Evolutionary conservation across 495 filamentous ascomycete species (phyloP).

Genomic region (Penicillium tannophilum): DNA sequence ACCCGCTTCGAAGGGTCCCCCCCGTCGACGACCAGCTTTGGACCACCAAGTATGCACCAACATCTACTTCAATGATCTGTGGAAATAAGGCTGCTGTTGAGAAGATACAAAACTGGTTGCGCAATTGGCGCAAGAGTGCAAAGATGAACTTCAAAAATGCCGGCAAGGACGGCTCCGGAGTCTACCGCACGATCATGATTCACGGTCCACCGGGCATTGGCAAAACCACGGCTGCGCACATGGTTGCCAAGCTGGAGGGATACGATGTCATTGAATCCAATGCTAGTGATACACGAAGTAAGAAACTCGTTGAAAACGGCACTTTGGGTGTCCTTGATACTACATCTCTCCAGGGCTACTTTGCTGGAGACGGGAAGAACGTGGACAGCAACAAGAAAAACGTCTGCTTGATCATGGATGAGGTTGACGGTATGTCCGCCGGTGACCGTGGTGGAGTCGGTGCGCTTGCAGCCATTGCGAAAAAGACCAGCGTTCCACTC

Average conservation of each 20-base stretch:
- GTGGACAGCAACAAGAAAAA: slow-evolving; percentile 84
- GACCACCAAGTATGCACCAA: slow-evolving; percentile 96
- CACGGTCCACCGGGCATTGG: slow-evolving; percentile 95
- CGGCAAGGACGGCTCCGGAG: slow-evolving; percentile 79
- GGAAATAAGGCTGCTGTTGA: slow-evolving; percentile 93
- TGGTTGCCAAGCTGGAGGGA: slow-evolving; percentile 89
- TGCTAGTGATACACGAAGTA: slow-evolving; percentile 95
- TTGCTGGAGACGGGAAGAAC: slow-evolving; percentile 79
- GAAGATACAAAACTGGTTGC: slow-evolving; percentile 84
- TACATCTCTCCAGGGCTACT: slow-evolving; percentile 88
- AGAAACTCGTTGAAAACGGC: slow-evolving; percentile 89
- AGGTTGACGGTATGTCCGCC: slow-evolving; percentile 98
- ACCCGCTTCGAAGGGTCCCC: slow-evolving; percentile 21
- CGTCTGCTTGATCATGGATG: slow-evolving; percentile 95
- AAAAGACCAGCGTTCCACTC: slow-evolving; percentile 90
- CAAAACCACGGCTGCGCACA: slow-evolving; percentile 95
- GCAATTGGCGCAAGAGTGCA: slow-evolving; percentile 73
- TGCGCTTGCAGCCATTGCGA: slow-evolving; percentile 89
- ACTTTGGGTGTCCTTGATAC: slow-evolving; percentile 89
- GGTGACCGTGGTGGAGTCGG: slow-evolving; percentile 96
- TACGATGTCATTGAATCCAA: slow-evolving; percentile 95
- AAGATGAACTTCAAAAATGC: slow-evolving; percentile 74
- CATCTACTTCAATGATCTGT: slow-evolving; percentile 81
- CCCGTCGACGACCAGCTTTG: slow-evolving; percentile 72
- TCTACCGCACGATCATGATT: slow-evolving; percentile 83